Evolutionary conservation across 1,284 basidiomycete species (phyloP).

Genomic region (Cryptococcus maquisensis): DNA sequence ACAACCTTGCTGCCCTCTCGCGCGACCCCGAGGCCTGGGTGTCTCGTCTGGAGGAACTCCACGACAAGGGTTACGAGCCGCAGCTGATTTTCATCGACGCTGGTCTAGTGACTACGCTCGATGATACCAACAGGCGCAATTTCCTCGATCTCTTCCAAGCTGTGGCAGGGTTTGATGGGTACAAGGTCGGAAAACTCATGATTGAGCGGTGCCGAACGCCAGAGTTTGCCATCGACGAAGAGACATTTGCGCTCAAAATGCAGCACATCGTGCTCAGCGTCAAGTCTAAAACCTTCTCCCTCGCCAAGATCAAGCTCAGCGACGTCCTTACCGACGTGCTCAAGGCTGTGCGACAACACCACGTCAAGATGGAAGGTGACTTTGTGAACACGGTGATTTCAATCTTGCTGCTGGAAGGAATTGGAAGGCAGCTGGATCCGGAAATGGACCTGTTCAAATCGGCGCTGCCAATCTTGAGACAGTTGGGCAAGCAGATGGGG

Average conservation of each 20-base stretch:
- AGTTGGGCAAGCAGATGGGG: slow-evolving; percentile 83
- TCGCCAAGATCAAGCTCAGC: slow-evolving; percentile 92
- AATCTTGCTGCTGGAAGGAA: slow-evolving; percentile 89
- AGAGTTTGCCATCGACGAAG: slow-evolving; percentile 81
- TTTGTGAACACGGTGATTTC: slow-evolving; percentile 98
- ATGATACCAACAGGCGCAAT: slow-evolving; percentile 75
- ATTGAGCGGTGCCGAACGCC: slow-evolving; percentile 91
- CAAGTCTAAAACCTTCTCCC: slow-evolving; percentile 92
- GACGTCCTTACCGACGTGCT: slow-evolving; percentile 88
- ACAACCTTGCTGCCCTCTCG: slow-evolving; percentile 59
- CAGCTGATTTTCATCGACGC: slow-evolving; percentile 97
- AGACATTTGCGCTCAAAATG: slow-evolving; percentile 95
- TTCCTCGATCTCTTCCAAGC: slow-evolving; percentile 96
- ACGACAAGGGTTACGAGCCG: slow-evolving; percentile 75
- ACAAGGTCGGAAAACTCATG: slow-evolving; percentile 91
- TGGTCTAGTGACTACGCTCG: slow-evolving; percentile 84
- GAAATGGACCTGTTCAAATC: slow-evolving; percentile 88
- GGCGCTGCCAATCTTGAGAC: slow-evolving; percentile 81
- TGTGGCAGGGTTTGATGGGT: slow-evolving; percentile 94
- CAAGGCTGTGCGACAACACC: slow-evolving; percentile 80
- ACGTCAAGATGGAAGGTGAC: slow-evolving; percentile 98
- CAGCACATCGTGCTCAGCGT: slow-evolving; percentile 90
- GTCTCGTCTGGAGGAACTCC: slow-evolving; percentile 62
- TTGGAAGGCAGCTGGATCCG: slow-evolving; percentile 90
- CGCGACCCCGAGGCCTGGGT: slow-evolving; percentile 66